Evolutionary conservation across 2,329 filamentous ascomycete species (phyloP).

Genomic region (Coniochaeta prunicola): DNA sequence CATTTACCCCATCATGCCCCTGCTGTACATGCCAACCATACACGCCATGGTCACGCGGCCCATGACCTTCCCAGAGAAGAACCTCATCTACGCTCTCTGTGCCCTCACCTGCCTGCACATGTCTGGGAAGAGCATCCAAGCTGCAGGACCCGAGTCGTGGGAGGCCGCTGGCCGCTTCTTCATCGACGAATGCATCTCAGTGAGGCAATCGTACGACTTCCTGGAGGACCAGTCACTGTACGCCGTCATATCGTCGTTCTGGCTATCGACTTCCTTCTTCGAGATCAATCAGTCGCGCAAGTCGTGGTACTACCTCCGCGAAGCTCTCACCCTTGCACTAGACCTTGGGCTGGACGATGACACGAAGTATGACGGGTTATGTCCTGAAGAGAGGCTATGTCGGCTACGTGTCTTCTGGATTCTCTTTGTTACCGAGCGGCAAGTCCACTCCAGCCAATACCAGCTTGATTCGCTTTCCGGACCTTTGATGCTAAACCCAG

Average conservation of each 20-base stretch:
- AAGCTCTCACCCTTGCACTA: constrained; percentile 53
- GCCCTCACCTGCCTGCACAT: constrained; percentile 45
- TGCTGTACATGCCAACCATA: constrained; percentile 50
- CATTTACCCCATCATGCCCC: constrained; percentile 57
- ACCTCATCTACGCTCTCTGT: constrained; percentile 49
- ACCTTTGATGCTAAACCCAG: background rate
- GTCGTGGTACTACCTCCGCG: constrained; percentile 54
- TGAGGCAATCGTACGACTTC: constrained; percentile 50
- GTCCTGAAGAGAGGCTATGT: constrained; percentile 43
- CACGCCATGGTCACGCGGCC: constrained; percentile 38
- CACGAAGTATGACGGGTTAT: constrained; percentile 39
- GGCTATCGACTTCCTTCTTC: constrained; percentile 53
- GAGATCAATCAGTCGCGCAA: constrained; percentile 54
- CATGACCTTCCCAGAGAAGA: constrained; percentile 30
- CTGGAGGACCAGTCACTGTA: constrained; percentile 45
- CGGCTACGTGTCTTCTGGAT: constrained; percentile 54
- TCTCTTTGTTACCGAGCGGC: constrained; percentile 55
- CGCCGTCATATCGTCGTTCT: constrained; percentile 56
- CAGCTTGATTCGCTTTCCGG: background rate
- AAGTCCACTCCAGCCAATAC: constrained; percentile 5
- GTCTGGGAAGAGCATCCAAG: constrained; percentile 33
- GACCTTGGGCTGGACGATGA: constrained; percentile 54
- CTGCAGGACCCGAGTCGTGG: constrained; percentile 31
- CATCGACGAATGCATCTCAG: constrained; percentile 49
- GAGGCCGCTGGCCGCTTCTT: constrained; percentile 47